phyloP scores from a whole-genome alignment of 495 filamentous ascomycete species.

The Podospora conica region DNA sequence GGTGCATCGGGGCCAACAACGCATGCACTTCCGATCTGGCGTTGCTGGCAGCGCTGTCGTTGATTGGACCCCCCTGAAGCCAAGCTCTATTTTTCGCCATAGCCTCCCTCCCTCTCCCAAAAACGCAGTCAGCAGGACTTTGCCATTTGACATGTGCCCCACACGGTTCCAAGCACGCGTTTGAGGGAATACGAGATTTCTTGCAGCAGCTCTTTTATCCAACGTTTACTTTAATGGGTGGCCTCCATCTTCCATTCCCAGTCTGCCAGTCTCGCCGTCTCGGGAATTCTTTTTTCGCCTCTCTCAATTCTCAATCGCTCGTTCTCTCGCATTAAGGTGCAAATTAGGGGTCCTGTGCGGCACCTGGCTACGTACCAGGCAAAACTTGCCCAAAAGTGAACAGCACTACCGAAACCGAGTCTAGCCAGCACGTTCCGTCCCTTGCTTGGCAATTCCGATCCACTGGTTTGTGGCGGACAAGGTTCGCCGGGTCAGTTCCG shows the following conservation, averaged over 20 bases:
- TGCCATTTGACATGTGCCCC: background rate
- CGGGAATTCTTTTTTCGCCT: background rate
- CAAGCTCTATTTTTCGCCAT: conserved; percentile 4
- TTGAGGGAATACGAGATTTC: conserved; percentile 4
- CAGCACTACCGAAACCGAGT: background rate
- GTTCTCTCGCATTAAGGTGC: background rate
- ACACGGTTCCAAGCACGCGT: conserved; percentile 2
- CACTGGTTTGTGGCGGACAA: background rate
- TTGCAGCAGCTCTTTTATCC: background rate
- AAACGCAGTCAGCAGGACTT: background rate
- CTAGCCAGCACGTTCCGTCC: background rate
- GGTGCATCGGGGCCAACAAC: background rate
- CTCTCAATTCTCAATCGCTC: too few relatives aligned
- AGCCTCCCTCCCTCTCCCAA: background rate
- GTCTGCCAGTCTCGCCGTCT: background rate
- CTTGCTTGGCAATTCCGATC: background rate
- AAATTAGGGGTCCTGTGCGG: background rate
- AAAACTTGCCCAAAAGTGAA: background rate
- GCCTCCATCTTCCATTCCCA: background rate
- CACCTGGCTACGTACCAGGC: background rate
- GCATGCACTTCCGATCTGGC: background rate
- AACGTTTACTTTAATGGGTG: background rate
- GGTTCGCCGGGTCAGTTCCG: background rate
- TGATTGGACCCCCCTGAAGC: conserved; percentile 9
- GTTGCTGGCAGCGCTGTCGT: background rate